phyloP scores from a whole-genome alignment of 768 basidiomycete genomes.

The Russula ochroleuca region DNA sequence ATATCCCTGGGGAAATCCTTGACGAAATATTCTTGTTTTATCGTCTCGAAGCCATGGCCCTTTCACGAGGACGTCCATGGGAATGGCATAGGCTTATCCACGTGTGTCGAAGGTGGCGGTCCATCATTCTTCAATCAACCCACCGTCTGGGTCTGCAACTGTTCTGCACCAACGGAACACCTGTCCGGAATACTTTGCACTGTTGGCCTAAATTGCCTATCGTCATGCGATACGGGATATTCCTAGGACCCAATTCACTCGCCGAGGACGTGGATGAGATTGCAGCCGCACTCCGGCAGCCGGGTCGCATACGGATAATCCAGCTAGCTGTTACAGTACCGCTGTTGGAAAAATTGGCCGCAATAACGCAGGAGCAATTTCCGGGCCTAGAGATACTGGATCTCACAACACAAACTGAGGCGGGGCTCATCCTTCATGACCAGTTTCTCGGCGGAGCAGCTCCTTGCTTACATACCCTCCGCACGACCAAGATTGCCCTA shows the following conservation, averaged over 20 bases:
- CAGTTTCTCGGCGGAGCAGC: neutral
- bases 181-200: neutral
- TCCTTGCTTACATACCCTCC: conserved; percentile 1
- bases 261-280: conserved; percentile 3
- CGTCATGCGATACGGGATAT: conserved; percentile 3
- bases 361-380: neutral
- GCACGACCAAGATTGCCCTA: neutral
- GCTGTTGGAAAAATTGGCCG: neutral
- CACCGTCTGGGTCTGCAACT: conserved; percentile 1
- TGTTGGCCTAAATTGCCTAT: conserved; percentile 12
- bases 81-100: conserved; percentile 7
- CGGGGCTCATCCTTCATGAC: neutral
- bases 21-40: neutral
- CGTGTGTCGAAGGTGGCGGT: conserved; percentile 5
- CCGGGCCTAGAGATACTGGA: neutral
- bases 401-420: neutral
- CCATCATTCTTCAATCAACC: neutral
- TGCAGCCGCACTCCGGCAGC: neutral
- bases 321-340: neutral
- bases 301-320: conserved; percentile 1
- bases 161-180: conserved; percentile 6
- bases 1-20: neutral
- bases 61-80: conserved; percentile 9
- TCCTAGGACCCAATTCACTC: neutral
- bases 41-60: neutral